A percentile compares a stretch with the other conserved stretches of the same genome.
These are phyloP conservation scores for Xerophyta viscosa DNA, from an alignment of 106 monocot species.

Conservation along the genomic window DNA sequence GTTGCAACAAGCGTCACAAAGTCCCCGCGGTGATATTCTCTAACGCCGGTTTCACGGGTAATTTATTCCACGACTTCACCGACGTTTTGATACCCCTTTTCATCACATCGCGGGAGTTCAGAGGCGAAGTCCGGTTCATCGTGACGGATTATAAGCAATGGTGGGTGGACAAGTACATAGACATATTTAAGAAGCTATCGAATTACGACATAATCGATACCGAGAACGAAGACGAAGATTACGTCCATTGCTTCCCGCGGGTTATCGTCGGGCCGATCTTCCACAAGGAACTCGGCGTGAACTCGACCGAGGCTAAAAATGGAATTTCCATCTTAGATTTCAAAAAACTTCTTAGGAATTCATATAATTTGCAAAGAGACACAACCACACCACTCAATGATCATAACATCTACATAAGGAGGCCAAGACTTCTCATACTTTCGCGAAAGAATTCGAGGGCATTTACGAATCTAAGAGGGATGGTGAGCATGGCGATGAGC, in stretches of 20 bases:
- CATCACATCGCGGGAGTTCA: conserved; percentile 25
- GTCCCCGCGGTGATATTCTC: conserved; percentile 54
- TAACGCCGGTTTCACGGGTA: conserved; percentile 32
- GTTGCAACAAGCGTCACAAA: conserved; percentile 16
- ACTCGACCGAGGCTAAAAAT: conserved; percentile 7
- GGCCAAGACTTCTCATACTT: conserved; percentile 55
- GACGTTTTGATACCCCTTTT: conserved; percentile 45
- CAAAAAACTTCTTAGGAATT: conserved; percentile 23
- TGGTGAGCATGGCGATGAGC: conserved; percentile 45
- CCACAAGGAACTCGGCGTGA: conserved; percentile 55
- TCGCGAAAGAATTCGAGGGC: conserved; percentile 38
- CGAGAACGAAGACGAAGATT: conserved; percentile 1
- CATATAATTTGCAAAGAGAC: conserved; percentile 33
- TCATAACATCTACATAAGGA: not conserved
- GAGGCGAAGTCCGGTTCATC: conserved; percentile 29
- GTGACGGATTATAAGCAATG: conserved; percentile 30
- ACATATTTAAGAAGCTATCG: conserved; percentile 40
- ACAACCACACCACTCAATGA: not conserved
- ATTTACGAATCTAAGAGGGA: conserved; percentile 35
- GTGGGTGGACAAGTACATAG: conserved; percentile 41
- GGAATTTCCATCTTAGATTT: conserved; percentile 43
- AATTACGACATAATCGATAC: conserved; percentile 38
- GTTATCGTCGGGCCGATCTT: conserved; percentile 34
- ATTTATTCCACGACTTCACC: conserved; percentile 55
- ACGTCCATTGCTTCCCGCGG: conserved; percentile 41